Conservation (phyloP, 2,329 filamentous ascomycete genomes). For the Immersiporthe knoxdaviesiana region DNA sequence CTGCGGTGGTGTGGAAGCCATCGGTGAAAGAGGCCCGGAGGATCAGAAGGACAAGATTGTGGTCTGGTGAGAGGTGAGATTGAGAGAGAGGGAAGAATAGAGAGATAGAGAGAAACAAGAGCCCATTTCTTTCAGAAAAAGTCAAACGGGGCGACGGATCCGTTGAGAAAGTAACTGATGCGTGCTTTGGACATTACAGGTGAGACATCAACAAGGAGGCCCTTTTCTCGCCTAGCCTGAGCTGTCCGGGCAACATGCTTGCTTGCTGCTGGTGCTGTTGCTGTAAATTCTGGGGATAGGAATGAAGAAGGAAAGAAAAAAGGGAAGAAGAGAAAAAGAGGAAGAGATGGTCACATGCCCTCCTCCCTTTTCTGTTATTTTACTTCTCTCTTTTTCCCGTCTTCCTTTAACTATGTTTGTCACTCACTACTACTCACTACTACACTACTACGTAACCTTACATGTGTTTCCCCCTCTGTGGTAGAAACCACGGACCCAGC, state of each 20-base stretch:
- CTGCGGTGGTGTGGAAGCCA: not conserved
- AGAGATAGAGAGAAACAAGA: not conserved
- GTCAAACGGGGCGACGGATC: not conserved
- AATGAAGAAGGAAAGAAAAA: not conserved
- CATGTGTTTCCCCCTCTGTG: too few species aligned
- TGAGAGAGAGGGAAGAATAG: not conserved
- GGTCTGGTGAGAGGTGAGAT: not conserved
- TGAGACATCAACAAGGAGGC: conserved; percentile 5
- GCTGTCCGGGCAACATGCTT: not conserved
- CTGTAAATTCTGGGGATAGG: too few species aligned
- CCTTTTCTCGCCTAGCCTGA: not conserved
- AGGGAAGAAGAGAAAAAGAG: not conserved
- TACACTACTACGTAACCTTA: not conserved
- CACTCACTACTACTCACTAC: too few species aligned
- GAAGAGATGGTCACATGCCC: not conserved
- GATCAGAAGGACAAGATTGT: not conserved
- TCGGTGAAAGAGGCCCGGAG: not conserved
- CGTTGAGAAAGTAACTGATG: not conserved
- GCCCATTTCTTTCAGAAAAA: not conserved
- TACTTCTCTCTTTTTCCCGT: too few species aligned
- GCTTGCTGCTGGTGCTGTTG: not conserved
- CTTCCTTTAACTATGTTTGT: not conserved
- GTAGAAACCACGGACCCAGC: not conserved
- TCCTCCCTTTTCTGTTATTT: too few species aligned
- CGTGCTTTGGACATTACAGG: conserved; percentile 1